Percentiles rank a stretch among this genome's conserved stretches.
Conservation (phyloP, 768 basidiomycete genomes). For the Pisolithus tinctorius region DNA sequence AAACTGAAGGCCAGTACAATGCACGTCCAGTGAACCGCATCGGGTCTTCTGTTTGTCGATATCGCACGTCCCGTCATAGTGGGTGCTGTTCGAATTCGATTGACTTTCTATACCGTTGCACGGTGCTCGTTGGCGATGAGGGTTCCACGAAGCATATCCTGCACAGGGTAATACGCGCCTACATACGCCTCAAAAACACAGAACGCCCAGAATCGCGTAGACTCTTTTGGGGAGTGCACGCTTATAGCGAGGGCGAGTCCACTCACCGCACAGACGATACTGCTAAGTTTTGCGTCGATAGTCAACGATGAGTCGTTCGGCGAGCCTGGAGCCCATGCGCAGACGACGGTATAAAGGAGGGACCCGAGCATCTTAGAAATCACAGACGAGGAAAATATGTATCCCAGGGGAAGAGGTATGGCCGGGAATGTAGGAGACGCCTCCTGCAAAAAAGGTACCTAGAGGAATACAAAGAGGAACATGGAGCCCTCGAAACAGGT, state of each 20-base stretch:
- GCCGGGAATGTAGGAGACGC: conserved; percentile 31
- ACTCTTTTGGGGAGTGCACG: conserved; percentile 37
- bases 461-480: conserved; percentile 81
- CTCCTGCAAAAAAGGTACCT: conserved; percentile 75
- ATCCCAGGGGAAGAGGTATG: conserved; percentile 56
- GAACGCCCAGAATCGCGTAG: conserved; percentile 62
- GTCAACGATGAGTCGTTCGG: conserved; percentile 36
- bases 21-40: too few species aligned
- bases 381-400: conserved; percentile 80
- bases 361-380: conserved; percentile 79
- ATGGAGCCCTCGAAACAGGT: conserved; percentile 82
- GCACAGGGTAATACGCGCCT: conserved; percentile 74
- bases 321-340: conserved; percentile 25
- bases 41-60: too few species aligned
- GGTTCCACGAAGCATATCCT: conserved; percentile 64
- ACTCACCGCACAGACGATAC: conserved; percentile 52
- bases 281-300: conserved; percentile 62
- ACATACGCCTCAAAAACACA: conserved; percentile 73
- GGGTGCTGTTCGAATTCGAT: too few species aligned
- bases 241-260: conserved; percentile 50
- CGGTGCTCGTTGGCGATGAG: conserved; percentile 67
- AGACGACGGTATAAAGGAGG: conserved; percentile 54
- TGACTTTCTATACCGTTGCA: conserved; percentile 45
- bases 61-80: too few species aligned
- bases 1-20: too few species aligned